Evolutionary conservation across 352 stramenopile species (phyloP).

Genomic region (Phytophthora boehmeriae): DNA sequence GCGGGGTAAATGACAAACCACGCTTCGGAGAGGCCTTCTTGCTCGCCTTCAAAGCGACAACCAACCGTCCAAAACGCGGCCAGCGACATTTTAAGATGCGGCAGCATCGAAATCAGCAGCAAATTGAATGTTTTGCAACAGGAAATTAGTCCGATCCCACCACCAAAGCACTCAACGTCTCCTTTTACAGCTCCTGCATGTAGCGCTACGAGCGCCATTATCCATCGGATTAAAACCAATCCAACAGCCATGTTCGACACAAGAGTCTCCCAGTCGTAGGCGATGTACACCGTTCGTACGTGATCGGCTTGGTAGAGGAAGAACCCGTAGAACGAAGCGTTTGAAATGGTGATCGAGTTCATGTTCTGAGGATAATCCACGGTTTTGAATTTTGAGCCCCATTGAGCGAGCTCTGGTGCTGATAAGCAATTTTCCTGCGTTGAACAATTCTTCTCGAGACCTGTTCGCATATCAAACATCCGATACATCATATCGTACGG

Average conservation of each 20-base stretch:
- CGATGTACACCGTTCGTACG: conserved; percentile 3
- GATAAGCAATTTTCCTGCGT: conserved; percentile 14
- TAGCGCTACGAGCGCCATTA: conserved; percentile 27
- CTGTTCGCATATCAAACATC: conserved; percentile 23
- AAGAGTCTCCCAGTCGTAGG: conserved; percentile 36
- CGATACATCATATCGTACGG: conserved; percentile 24
- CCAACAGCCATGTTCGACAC: conserved; percentile 39
- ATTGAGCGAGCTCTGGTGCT: conserved; percentile 4
- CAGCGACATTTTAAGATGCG: conserved; percentile 38
- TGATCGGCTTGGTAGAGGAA: conserved; percentile 23
- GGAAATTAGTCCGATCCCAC: conserved; percentile 33
- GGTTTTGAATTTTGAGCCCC: conserved; percentile 16
- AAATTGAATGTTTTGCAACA: conserved; percentile 29
- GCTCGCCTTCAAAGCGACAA: conserved; percentile 46
- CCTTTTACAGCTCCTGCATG: conserved; percentile 9
- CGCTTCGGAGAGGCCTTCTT: conserved; percentile 28
- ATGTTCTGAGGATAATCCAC: conserved; percentile 2
- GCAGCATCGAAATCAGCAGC: conserved; percentile 36
- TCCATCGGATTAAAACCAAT: conserved; percentile 38
- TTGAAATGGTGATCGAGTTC: conserved; percentile 25
- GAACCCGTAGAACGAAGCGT: conserved; percentile 28
- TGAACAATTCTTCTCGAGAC: conserved; percentile 22
- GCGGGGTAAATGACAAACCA: conserved; percentile 35
- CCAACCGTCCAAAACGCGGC: conserved; percentile 38
- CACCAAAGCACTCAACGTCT: background rate